Evolutionary conservation across 768 basidiomycete genomes (phyloP).

Genomic region (Suillus decipiens): DNA sequence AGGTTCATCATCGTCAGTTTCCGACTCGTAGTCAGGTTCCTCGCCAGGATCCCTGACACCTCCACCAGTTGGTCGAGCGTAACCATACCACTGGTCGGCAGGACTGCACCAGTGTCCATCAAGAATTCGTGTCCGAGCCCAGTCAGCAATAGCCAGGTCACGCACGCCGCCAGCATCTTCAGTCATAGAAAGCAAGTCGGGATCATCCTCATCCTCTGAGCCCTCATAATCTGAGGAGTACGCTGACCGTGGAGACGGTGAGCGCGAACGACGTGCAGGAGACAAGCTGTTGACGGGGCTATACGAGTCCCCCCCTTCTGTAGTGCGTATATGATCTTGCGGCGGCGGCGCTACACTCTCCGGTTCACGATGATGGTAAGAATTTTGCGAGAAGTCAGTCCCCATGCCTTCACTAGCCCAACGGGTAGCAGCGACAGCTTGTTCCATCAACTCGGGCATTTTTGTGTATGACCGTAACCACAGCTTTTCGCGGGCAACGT

Average conservation of each 20-base stretch:
- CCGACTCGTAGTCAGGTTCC: conserved; percentile 30
- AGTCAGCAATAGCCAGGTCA: conserved; percentile 66
- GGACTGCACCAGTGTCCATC: conserved; percentile 80
- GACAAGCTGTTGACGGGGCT: conserved; percentile 29
- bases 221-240: conserved; percentile 37
- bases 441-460: conserved; percentile 63
- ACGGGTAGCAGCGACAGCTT: conserved; percentile 62
- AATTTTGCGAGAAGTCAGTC: conserved; percentile 30
- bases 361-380: conserved; percentile 10
- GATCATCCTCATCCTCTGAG: conserved; percentile 45
- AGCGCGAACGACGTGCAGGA: conserved; percentile 31
- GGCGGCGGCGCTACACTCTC: conserved; percentile 8
- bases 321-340: conserved; percentile 11
- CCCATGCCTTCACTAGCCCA: conserved; percentile 41
- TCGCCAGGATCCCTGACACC: conserved; percentile 31
- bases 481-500: conserved; percentile 64
- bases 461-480: conserved; percentile 71
- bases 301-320: conserved; percentile 12
- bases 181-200: conserved; percentile 43
- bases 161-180: conserved; percentile 49
- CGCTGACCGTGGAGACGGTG: conserved; percentile 30
- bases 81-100: conserved; percentile 65
- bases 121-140: conserved; percentile 69
- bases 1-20: conserved; percentile 28
- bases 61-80: conserved; percentile 41